phyloP scores from a whole-genome alignment of 768 basidiomycete species.

The Phanerodontia chrysosporium region DNA sequence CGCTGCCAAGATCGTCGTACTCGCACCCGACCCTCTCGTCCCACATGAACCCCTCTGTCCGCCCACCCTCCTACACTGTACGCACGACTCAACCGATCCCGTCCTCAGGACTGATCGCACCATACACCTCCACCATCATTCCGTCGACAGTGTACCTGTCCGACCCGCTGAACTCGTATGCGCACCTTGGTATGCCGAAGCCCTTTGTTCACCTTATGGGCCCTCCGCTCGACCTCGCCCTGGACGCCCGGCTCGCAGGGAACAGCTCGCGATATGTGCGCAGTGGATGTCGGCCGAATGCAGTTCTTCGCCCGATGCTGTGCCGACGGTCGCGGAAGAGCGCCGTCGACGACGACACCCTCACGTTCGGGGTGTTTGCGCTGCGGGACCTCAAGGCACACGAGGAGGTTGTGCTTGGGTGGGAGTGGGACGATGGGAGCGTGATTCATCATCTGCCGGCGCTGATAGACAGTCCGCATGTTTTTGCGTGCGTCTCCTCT shows the following conservation, averaged over 20 bases:
- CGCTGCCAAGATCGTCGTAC: constrained; percentile 28
- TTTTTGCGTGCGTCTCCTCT: constrained; percentile 49
- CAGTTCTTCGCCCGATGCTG: constrained; percentile 36
- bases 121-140: constrained; percentile 59
- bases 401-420: constrained; percentile 86
- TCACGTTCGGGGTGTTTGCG: constrained; percentile 81
- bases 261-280: constrained; percentile 59
- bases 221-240: constrained; percentile 68
- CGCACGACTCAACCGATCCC: constrained; percentile 61
- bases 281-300: constrained; percentile 52
- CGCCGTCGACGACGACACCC: constrained; percentile 2
- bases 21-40: constrained; percentile 34
- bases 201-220: constrained; percentile 78
- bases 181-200: constrained; percentile 77
- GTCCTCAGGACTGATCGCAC: constrained; percentile 53
- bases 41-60: constrained; percentile 35
- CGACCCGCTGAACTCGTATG: constrained; percentile 86
- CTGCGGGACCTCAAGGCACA: constrained; percentile 65
- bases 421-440: constrained; percentile 97
- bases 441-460: constrained; percentile 76
- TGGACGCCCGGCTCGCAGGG: constrained; percentile 76
- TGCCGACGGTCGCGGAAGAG: constrained; percentile 24
- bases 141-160: constrained; percentile 65
- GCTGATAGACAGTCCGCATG: constrained; percentile 50
- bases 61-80: constrained; percentile 57